These are phyloP conservation scores for Centrapalus pauciflorus DNA, from an alignment of 129 eudicot species.

Conservation along the genomic window DNA sequence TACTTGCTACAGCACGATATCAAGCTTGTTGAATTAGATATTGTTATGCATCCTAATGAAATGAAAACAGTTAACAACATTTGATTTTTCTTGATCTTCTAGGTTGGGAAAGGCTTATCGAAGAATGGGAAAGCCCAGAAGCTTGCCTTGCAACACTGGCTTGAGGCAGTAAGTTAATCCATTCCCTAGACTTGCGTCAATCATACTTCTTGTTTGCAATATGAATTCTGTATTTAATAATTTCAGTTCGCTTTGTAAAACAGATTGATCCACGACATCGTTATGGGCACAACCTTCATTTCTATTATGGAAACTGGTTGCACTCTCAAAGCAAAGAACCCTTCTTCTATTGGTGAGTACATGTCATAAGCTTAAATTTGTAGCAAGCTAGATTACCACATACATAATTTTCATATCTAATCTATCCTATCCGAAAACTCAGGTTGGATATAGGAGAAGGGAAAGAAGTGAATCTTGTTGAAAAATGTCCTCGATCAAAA, in stretches of 20 bases:
- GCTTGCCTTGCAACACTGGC: conserved; percentile 97
- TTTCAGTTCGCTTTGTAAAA: background rate
- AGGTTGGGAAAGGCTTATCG: conserved; percentile 97
- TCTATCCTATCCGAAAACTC: conserved; percentile 4
- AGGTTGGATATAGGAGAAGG: conserved; percentile 99
- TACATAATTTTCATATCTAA: background rate
- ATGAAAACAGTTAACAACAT: background rate
- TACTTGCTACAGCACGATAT: background rate
- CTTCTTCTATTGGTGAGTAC: conserved; percentile 88
- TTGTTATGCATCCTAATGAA: background rate
- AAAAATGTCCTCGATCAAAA: conserved; percentile 75
- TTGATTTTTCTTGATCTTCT: conserved; percentile 2
- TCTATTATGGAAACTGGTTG: conserved; percentile 79
- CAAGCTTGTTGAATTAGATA: background rate
- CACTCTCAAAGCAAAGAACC: conserved; percentile 87
- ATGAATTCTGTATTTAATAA: background rate
- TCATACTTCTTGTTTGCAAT: background rate
- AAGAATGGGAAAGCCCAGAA: conserved; percentile 86
- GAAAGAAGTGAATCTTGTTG: conserved; percentile 73
- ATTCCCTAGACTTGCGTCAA: background rate
- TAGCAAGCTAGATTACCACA: background rate
- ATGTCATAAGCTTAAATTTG: background rate
- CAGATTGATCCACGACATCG: conserved; percentile 99
- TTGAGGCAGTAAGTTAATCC: conserved; percentile 72
- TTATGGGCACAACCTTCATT: conserved; percentile 91